Percentiles rank a stretch among this genome's conserved stretches.
Conservation (phyloP, 371 early-diverging fungal species). For the Syncephalis plumigaleata region DNA sequence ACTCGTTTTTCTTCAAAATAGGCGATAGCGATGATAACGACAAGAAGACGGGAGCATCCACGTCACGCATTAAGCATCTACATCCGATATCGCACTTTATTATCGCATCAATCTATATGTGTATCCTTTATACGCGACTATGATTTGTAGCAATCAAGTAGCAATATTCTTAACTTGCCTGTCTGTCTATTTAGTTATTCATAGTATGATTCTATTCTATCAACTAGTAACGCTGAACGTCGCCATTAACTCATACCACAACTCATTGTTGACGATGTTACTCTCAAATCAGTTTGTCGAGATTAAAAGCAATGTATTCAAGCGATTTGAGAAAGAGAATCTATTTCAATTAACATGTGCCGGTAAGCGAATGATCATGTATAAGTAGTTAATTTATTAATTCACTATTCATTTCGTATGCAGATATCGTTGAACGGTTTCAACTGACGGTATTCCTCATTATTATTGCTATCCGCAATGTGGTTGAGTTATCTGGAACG, state of each 20-base stretch:
- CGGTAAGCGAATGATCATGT: slow-evolving; percentile 22
- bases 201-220: slow-evolving; percentile 82
- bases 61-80: slow-evolving; percentile 24
- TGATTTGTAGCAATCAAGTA: not conserved
- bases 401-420: not conserved
- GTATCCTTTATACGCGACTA: slow-evolving; percentile 12
- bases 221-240: slow-evolving; percentile 93
- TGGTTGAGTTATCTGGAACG: slow-evolving; percentile 69
- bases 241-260: slow-evolving; percentile 87
- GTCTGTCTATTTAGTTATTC: slow-evolving; percentile 29
- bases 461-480: slow-evolving; percentile 77
- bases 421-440: slow-evolving; percentile 91
- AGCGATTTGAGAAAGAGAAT: slow-evolving; percentile 88
- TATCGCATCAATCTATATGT: slow-evolving; percentile 62
- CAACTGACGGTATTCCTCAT: slow-evolving; percentile 70
- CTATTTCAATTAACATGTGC: slow-evolving; percentile 85
- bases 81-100: slow-evolving; percentile 40
- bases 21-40: slow-evolving; percentile 22
- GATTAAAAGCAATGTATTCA: slow-evolving; percentile 92
- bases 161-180: not conserved
- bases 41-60: slow-evolving; percentile 15
- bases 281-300: slow-evolving; percentile 97
- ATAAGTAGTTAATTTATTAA: not conserved
- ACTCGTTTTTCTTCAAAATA: slow-evolving; percentile 66
- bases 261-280: slow-evolving; percentile 77